Evolutionary conservation across 208 protist species (phyloP), one percentile per base, ranked within the genome.

Genomic region (Leishmania tropica): DNA sequence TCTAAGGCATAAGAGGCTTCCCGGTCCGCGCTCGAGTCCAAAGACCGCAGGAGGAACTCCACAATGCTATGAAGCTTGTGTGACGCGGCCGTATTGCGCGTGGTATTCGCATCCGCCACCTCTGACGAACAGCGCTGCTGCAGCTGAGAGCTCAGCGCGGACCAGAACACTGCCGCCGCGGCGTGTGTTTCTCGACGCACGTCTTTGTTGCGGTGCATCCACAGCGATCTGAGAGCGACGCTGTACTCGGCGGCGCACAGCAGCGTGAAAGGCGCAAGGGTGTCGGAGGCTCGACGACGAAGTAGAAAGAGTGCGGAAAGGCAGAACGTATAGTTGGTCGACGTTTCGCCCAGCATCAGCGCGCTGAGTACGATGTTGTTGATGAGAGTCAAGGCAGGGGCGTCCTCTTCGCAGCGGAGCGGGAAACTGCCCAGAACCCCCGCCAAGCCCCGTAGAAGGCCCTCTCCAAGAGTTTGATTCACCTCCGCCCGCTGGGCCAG

Each of bases 151-250:
- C 87, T 54, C 45, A 95, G 47, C 13, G 89, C 79, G n/a, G 75
- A 76, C 67, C 90, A 80, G 80, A 88, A 93, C 58, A 67, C 79
- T 11, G 81, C 78, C 8, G 80, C 81, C n/a, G 89, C 91, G 17
- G 77, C 35, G 78, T 87, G 86, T 37, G 89, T 78, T 3, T 81
- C 81, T 21, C 89, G 88, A 78, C 86, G 89, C 17, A 95, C 72
- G 35, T 88, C 81, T n/a, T 76, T 84, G 81, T 95, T 93, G 62
- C 81, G 83, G 83, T 95, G 91, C 73, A 45, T n/a, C 89, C 88
- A 92, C 11, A 95, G 81, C 31, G 11, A 47, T 40, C 58, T 15
- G 77, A 95, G 58, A 19, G 81, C 24, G 2, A 64, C 53, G 15
- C 79, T 76, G 65, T 83, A 87, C 68, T 88, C 72, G 6, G 40